These are phyloP conservation scores for Fusarium beomiforme DNA, from an alignment of 2,329 filamentous ascomycete genomes.

Conservation along the genomic window DNA sequence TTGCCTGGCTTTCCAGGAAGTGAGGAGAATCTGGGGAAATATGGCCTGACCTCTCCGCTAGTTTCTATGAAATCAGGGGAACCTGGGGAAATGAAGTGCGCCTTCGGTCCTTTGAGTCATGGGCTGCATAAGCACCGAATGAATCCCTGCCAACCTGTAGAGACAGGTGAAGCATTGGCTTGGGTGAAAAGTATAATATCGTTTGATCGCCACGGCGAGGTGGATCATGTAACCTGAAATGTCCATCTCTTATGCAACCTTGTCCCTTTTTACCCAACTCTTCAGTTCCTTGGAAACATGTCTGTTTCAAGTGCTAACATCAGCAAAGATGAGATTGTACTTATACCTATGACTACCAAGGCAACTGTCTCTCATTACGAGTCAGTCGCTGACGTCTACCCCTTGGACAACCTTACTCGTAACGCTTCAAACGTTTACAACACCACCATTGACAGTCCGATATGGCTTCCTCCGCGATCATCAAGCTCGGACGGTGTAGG, in stretches of 20 bases:
- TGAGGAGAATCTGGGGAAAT: too few relatives aligned
- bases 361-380: not conserved
- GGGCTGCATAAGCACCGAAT: too few relatives aligned
- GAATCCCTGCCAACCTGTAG: not conserved
- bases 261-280: not conserved
- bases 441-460: not conserved
- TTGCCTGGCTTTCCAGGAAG: too few relatives aligned
- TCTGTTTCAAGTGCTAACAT: not conserved
- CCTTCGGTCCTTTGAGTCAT: too few relatives aligned
- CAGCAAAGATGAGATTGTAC: not conserved
- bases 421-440: not conserved
- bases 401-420: not conserved
- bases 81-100: too few relatives aligned
- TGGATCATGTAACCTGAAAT: not conserved
- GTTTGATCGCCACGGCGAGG: not conserved
- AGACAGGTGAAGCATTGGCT: too few relatives aligned
- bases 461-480: conserved; percentile 10
- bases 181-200: not conserved
- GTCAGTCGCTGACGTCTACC: too few relatives aligned
- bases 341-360: not conserved
- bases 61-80: too few relatives aligned
- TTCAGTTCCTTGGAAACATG: not conserved
- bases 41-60: too few relatives aligned
- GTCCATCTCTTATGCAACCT: not conserved
- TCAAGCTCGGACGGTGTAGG: conserved; percentile 12